A percentile compares a stretch with the other conserved stretches of the same genome.
Evolutionary conservation across 179 eudicot species (phyloP).

Genomic region (Vitellaria paradoxa): DNA sequence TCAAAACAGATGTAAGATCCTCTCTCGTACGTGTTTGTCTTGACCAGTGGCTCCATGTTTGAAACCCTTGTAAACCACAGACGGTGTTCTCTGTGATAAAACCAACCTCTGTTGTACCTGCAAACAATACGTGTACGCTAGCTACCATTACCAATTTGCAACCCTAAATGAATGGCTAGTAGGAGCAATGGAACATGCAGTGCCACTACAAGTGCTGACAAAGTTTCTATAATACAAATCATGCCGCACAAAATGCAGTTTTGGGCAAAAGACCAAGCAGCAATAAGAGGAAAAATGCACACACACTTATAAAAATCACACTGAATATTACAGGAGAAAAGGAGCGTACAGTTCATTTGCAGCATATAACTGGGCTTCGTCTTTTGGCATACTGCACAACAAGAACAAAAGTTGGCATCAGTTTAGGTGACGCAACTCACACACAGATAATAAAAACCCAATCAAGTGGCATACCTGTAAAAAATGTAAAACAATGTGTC

Average conservation of each 20-base stretch:
- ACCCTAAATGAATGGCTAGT: too few species aligned
- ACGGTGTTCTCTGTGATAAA: slow-evolving; percentile 71
- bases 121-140: background rate
- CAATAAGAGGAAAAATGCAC: too few species aligned
- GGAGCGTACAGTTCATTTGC: slow-evolving; percentile 84
- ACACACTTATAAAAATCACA: too few species aligned
- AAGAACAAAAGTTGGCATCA: slow-evolving; percentile 12
- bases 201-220: too few species aligned
- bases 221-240: too few species aligned
- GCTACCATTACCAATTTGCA: background rate
- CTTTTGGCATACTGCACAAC: slow-evolving; percentile 86
- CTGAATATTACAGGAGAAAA: too few species aligned
- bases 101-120: slow-evolving; percentile 81
- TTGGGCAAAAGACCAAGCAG: too few species aligned
- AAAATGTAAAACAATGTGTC: slow-evolving; percentile 77
- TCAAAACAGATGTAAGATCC: slow-evolving; percentile 75
- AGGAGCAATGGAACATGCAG: too few species aligned
- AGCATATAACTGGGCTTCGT: slow-evolving; percentile 82
- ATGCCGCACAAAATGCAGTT: too few species aligned
- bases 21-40: slow-evolving; percentile 68
- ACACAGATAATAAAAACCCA: background rate
- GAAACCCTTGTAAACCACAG: slow-evolving; percentile 61
- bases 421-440: slow-evolving; percentile 2
- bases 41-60: slow-evolving; percentile 67
- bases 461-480: slow-evolving; percentile 56